Percentiles rank a stretch among this genome's conserved stretches.
These are phyloP conservation scores for Globisporangium viniferum DNA, from an alignment of 352 stramenopile genomes.

Conservation along the genomic window DNA sequence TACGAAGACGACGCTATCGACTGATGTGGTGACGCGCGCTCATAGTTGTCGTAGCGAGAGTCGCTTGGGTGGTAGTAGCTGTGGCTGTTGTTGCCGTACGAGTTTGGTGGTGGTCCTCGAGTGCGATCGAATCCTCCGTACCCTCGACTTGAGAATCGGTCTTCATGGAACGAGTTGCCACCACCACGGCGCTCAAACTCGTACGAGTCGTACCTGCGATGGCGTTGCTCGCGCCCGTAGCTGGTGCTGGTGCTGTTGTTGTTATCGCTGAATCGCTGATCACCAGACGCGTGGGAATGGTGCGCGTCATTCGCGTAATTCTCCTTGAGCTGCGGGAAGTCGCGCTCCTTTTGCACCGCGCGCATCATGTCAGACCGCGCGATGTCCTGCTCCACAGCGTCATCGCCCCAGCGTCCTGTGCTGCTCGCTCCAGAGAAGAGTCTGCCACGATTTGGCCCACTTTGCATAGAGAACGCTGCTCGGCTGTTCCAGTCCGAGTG, in stretches of 20 bases:
- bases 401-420: slow-evolving; percentile 65
- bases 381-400: slow-evolving; percentile 71
- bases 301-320: not conserved
- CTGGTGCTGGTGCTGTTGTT: not conserved
- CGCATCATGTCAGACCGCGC: slow-evolving; percentile 25
- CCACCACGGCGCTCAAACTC: not conserved
- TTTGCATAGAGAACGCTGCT: not conserved
- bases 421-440: not conserved
- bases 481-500: too few species aligned
- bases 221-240: not conserved
- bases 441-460: not conserved
- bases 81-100: not conserved
- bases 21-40: not conserved
- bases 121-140: not conserved
- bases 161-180: not conserved
- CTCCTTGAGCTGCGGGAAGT: slow-evolving; percentile 45
- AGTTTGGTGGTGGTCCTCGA: not conserved
- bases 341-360: slow-evolving; percentile 23
- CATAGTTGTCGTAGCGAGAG: slow-evolving; percentile 1
- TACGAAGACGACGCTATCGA: not conserved
- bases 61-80: slow-evolving; percentile 13
- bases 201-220: not conserved
- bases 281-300: slow-evolving; percentile 11
- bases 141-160: not conserved
- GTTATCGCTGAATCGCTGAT: slow-evolving; percentile 10